Percentiles rank a stretch among this genome's conserved stretches.
Conservation (phyloP, 352 stramenopile species). For the Pythium brachiatum region DNA sequence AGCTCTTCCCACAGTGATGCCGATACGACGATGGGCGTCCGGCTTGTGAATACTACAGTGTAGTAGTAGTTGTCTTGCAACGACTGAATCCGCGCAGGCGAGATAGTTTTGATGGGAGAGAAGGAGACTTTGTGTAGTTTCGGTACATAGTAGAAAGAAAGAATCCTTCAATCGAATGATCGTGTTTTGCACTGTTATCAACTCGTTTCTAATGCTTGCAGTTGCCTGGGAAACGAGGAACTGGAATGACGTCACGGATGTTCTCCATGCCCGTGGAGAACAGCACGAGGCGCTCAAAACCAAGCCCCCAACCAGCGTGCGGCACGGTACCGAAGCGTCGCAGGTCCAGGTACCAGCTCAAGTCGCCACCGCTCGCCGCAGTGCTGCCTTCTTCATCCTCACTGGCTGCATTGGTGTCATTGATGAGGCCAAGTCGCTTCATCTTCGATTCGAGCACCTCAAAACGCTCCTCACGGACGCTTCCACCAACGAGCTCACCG, state of each 20-base stretch:
- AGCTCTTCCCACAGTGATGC: constrained; percentile 63
- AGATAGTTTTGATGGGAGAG: background rate
- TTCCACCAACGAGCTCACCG: constrained; percentile 96
- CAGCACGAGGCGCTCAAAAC: constrained; percentile 97
- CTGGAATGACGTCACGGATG: constrained; percentile 98
- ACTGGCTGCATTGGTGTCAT: constrained; percentile 71
- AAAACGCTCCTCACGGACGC: constrained; percentile 93
- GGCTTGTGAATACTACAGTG: background rate
- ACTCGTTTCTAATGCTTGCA: constrained; percentile 56
- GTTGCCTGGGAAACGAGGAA: constrained; percentile 94
- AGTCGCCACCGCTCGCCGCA: constrained; percentile 24
- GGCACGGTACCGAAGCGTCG: constrained; percentile 96
- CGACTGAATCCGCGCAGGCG: background rate
- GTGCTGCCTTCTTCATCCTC: constrained; percentile 17
- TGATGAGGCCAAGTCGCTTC: constrained; percentile 45
- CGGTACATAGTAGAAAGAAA: constrained; percentile 3
- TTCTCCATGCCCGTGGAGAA: constrained; percentile 98
- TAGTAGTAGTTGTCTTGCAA: background rate
- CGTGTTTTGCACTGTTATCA: background rate
- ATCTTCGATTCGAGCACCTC: constrained; percentile 86
- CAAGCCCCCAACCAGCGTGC: constrained; percentile 97
- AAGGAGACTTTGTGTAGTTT: constrained; percentile 7
- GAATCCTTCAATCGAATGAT: background rate
- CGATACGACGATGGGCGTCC: background rate
- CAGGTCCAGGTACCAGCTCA: constrained; percentile 98